Conservation (phyloP, 176 grass and related monocot species). For the Bonia amplexicaulis region DNA sequence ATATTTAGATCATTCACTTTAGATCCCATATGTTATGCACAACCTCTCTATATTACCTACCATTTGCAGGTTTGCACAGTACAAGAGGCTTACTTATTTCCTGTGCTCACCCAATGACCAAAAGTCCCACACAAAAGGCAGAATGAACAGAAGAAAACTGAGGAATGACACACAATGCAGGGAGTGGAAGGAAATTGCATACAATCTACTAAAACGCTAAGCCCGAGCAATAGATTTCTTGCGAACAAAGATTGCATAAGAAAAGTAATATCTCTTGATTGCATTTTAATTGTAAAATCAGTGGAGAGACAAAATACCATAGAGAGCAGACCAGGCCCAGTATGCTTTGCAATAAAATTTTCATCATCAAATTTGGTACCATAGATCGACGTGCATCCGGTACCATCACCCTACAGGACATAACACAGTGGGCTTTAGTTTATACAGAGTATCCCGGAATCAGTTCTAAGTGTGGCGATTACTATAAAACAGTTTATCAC, state of each 20-base stretch:
- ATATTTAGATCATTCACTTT: neutral
- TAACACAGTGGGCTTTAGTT: slow-evolving; percentile 9
- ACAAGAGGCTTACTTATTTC: neutral
- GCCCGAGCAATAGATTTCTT: neutral
- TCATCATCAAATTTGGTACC: slow-evolving; percentile 98
- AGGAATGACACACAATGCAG: neutral
- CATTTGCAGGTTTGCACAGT: neutral
- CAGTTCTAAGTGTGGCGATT: neutral
- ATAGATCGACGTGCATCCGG: slow-evolving; percentile 80
- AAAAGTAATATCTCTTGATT: neutral
- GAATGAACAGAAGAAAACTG: neutral
- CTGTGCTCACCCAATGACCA: neutral
- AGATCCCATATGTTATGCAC: neutral
- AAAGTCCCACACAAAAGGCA: neutral
- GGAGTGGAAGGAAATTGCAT: neutral
- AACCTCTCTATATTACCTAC: neutral
- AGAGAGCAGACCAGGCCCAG: slow-evolving; percentile 83
- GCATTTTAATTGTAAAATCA: neutral
- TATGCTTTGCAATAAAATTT: slow-evolving; percentile 97
- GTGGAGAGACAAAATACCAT: slow-evolving; percentile 45
- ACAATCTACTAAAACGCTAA: neutral
- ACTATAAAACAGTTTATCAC: neutral
- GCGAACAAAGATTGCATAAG: neutral
- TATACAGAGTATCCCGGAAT: neutral
- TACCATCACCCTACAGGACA: slow-evolving; percentile 74